These are phyloP conservation scores for Fusarium armeniacum DNA, from an alignment of 2,329 filamentous ascomycete species.

Conservation along the genomic window DNA sequence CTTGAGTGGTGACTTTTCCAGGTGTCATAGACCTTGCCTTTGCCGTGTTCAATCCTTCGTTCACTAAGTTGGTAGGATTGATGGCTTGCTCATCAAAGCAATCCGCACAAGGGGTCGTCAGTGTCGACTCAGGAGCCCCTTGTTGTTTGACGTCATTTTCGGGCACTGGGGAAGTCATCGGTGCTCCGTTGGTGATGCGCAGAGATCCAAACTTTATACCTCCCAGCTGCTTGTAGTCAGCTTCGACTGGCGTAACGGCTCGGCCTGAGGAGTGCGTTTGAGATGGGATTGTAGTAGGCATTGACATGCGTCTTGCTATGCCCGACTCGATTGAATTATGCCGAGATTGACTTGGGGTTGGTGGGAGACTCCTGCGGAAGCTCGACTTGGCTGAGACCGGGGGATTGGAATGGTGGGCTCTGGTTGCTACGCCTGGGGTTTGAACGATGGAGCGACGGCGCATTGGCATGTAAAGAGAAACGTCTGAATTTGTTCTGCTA, in stretches of 20 bases:
- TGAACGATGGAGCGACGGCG: slow-evolving; percentile 64
- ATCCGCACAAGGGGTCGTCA: slow-evolving; percentile 8
- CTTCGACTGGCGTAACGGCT: slow-evolving; percentile 62
- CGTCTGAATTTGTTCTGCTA: slow-evolving; percentile 60
- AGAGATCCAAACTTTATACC: slow-evolving; percentile 74
- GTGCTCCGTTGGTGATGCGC: slow-evolving; percentile 72
- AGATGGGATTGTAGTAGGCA: slow-evolving; percentile 48
- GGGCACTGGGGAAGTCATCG: slow-evolving; percentile 59
- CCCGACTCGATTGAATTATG: slow-evolving; percentile 58
- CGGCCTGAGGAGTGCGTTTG: slow-evolving; percentile 44
- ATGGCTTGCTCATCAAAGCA: slow-evolving; percentile 30
- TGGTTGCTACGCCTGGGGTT: slow-evolving; percentile 65
- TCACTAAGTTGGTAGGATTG: slow-evolving; percentile 15
- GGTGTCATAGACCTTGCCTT: slow-evolving; percentile 5
- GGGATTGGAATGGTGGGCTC: slow-evolving; percentile 49
- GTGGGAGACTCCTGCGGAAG: slow-evolving; percentile 57
- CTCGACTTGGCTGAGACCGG: slow-evolving; percentile 51
- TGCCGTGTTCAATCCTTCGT: slow-evolving; percentile 7
- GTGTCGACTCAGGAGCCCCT: slow-evolving; percentile 19
- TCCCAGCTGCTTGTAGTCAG: slow-evolving; percentile 71
- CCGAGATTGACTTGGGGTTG: slow-evolving; percentile 57
- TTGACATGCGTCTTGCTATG: slow-evolving; percentile 53
- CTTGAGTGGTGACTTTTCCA: slow-evolving; percentile 15
- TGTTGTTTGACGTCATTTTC: slow-evolving; percentile 37
- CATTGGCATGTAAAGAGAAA: slow-evolving; percentile 63